phyloP scores from a whole-genome alignment of 1,284 basidiomycete genomes.

The Ceratobasidium sp. region DNA sequence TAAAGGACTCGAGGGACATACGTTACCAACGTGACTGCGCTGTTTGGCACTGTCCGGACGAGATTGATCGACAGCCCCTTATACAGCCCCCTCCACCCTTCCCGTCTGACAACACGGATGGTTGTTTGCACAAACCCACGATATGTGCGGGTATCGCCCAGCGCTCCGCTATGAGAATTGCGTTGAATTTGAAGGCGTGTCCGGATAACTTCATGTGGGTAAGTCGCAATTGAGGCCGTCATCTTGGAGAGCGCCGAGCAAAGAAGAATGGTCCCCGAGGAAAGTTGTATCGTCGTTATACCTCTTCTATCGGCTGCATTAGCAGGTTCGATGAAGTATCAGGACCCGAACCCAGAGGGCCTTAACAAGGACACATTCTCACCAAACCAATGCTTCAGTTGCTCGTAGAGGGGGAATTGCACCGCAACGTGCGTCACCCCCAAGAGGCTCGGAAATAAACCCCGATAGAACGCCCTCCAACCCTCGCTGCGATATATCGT shows the following conservation, averaged over 20 bases:
- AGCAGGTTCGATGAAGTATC: background rate
- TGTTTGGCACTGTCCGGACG: constrained; percentile 89
- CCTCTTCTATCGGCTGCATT: constrained; percentile 40
- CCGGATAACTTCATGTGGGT: constrained; percentile 94
- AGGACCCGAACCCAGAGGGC: background rate
- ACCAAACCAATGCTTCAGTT: constrained; percentile 83
- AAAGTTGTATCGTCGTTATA: constrained; percentile 52
- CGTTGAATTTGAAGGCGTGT: constrained; percentile 86
- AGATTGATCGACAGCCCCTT: constrained; percentile 89
- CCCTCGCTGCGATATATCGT: constrained; percentile 90
- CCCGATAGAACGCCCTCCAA: constrained; percentile 84
- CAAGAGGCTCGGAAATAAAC: constrained; percentile 83
- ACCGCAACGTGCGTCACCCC: constrained; percentile 92
- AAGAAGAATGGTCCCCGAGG: constrained; percentile 72
- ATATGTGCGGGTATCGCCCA: constrained; percentile 46
- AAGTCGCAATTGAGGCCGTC: constrained; percentile 90
- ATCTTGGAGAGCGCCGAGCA: constrained; percentile 92
- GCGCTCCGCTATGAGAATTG: constrained; percentile 58
- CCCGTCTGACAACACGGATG: constrained; percentile 71
- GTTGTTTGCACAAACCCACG: constrained; percentile 75
- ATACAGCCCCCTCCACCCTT: constrained; percentile 87
- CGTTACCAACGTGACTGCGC: constrained; percentile 92
- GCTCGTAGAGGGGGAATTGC: constrained; percentile 95
- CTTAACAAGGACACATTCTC: constrained; percentile 51
- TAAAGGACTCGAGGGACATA: constrained; percentile 50